These are phyloP conservation scores for Amborella trichopoda DNA, from an alignment of 164 flowering plant species.

Conservation along the genomic window DNA sequence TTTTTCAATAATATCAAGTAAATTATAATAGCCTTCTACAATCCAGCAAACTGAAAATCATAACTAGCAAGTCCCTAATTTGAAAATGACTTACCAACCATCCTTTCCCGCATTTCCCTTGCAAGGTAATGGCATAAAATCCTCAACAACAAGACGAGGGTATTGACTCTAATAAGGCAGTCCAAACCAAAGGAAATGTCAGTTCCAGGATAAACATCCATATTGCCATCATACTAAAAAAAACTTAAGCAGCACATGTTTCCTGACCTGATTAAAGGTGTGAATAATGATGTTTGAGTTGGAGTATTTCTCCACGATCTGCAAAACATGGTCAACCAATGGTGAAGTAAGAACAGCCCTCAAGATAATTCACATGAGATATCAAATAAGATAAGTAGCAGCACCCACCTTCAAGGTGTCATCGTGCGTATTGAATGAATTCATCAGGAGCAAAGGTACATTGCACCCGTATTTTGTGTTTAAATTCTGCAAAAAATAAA, in stretches of 20 bases:
- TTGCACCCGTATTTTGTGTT: slow-evolving; percentile 82
- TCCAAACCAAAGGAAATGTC: background rate
- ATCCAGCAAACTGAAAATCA: background rate
- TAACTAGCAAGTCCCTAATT: too few relatives aligned
- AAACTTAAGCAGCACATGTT: slow-evolving; percentile 4
- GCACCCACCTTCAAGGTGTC: slow-evolving; percentile 64
- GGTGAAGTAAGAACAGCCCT: slow-evolving; percentile 2
- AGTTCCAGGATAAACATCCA: too few relatives aligned
- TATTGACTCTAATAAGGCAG: slow-evolving; percentile 66
- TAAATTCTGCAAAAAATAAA: slow-evolving; percentile 34
- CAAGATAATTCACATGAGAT: background rate
- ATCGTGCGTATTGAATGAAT: slow-evolving; percentile 90
- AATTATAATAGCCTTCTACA: background rate
- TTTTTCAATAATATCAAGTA: too few relatives aligned
- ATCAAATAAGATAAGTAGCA: background rate
- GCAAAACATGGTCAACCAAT: slow-evolving; percentile 6
- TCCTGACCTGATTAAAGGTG: slow-evolving; percentile 84
- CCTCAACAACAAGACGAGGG: slow-evolving; percentile 85
- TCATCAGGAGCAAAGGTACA: slow-evolving; percentile 92
- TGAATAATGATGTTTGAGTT: slow-evolving; percentile 73
- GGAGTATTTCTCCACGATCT: slow-evolving; percentile 89
- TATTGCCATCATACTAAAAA: too few relatives aligned
- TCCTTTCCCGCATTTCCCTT: slow-evolving; percentile 78
- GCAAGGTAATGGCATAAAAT: slow-evolving; percentile 71
- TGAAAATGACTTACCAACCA: slow-evolving; percentile 58